These are phyloP conservation scores for Pseudogymnoascus sp. DNA, from an alignment of 2,329 filamentous ascomycete species.

Conservation along the genomic window DNA sequence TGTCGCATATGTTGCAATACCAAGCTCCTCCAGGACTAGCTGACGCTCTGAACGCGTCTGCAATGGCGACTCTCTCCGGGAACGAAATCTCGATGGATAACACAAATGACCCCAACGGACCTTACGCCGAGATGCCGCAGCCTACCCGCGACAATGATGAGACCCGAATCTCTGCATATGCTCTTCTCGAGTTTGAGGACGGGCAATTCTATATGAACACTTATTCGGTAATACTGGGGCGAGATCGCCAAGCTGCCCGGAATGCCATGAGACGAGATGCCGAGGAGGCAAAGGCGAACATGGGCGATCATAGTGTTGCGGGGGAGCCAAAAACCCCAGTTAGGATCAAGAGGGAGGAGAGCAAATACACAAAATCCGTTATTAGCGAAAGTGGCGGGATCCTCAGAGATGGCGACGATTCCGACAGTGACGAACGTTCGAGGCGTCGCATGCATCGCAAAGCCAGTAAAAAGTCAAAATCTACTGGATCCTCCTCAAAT, in stretches of 20 bases:
- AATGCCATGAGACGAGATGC: conserved; percentile 39
- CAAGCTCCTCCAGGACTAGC: not conserved
- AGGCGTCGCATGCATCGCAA: conserved; percentile 38
- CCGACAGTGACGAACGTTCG: conserved; percentile 44
- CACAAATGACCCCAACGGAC: not conserved
- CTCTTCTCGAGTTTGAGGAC: conserved; percentile 61
- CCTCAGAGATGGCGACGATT: conserved; percentile 54
- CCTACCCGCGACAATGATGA: conserved; percentile 13
- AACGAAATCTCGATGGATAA: conserved; percentile 13
- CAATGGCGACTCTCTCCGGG: conserved; percentile 3
- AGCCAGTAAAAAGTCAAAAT: conserved; percentile 33
- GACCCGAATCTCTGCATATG: conserved; percentile 37
- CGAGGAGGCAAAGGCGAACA: conserved; percentile 37
- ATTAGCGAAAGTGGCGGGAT: conserved; percentile 64
- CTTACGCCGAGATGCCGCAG: conserved; percentile 18
- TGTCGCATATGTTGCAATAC: conserved; percentile 5
- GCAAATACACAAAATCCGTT: conserved; percentile 47
- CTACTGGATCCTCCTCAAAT: conserved; percentile 36
- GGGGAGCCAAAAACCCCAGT: conserved; percentile 39
- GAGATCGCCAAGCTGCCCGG: conserved; percentile 57
- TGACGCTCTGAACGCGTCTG: conserved; percentile 2
- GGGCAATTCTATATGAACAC: conserved; percentile 74
- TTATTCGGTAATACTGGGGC: conserved; percentile 62
- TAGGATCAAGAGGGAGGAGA: conserved; percentile 35
- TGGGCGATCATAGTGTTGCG: conserved; percentile 42